Evolutionary conservation across 2,329 filamentous ascomycete species (phyloP), one percentile per base, ranked within the genome.

Genomic region (Trichophyton benhamiae): DNA sequence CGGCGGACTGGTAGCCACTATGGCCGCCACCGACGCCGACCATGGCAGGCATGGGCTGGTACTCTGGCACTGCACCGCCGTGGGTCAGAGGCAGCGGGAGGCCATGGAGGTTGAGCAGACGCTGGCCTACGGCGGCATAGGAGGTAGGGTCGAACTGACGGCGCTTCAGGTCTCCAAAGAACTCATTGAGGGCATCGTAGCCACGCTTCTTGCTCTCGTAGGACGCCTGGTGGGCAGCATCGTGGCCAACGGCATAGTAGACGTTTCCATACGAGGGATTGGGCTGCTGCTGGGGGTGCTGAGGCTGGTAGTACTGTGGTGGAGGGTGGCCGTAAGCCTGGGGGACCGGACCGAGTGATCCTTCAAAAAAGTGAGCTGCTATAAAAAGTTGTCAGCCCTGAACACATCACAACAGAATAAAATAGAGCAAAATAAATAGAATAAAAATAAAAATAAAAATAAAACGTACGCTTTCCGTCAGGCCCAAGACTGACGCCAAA

Each of bases 121-220:
- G 87, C 72, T 94, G 89, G 67, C 91, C 91, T 66, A 99, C 91
- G 71, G 95, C 89, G 62, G 87, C 82, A 75, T 96, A 97, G n/a
- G 88, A 94, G 60, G 82, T 82, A 2, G 91, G 88, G 72, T 97
- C 90, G 67, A 97, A 88, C 68, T 91, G 86, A 70, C 91, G 88
- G 69, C 91, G 89, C 81, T 96, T 97, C 67, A 91, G 86, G 72
- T 89, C 90, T 67, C 88, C 89, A 67, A 97, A 95, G 78, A 97
- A 96, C 72, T 96, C 90, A 71, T 95, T 92, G 63, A 96, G 79
- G 62, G 89, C 88, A 70, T 96, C 91, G 67, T 87, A 89, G n/a
- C 85, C 84, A 64, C 91, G 89, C 78, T 92, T 94, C 70, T 88
- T 85, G 67, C 84, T 82, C 70, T 92, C 89, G 69, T 87, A 84